phyloP scores from a whole-genome alignment of 768 basidiomycete species.

The Tulasnella sp. region DNA sequence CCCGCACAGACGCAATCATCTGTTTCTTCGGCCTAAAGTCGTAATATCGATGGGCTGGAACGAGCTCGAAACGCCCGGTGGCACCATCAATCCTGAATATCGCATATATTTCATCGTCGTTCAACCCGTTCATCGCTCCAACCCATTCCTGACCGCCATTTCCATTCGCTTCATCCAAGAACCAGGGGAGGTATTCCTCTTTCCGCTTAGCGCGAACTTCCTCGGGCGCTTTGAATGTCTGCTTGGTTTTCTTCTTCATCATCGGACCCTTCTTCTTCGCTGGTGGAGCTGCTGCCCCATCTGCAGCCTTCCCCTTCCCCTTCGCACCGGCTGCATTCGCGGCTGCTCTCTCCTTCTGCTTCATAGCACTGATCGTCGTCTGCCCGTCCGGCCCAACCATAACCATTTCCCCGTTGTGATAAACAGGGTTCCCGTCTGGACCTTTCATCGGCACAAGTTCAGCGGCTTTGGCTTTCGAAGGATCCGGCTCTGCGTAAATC shows the following conservation, averaged over 20 bases:
- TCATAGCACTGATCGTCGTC: constrained; percentile 30
- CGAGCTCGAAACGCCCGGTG: constrained; percentile 75
- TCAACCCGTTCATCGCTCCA: constrained; percentile 64
- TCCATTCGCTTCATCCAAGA: constrained; percentile 69
- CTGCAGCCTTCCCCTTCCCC: constrained; percentile 15
- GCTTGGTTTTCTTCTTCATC: constrained; percentile 73
- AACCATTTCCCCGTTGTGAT: constrained; percentile 70
- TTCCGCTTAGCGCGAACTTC: constrained; percentile 63
- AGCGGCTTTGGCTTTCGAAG: constrained; percentile 16
- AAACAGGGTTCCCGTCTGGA: constrained; percentile 72
- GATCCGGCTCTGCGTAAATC: neutral
- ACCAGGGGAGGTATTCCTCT: constrained; percentile 88
- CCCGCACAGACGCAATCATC: constrained; percentile 51
- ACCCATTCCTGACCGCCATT: constrained; percentile 55
- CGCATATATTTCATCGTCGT: constrained; percentile 53
- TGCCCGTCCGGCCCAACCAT: constrained; percentile 59
- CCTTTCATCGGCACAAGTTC: constrained; percentile 32
- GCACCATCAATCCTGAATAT: constrained; percentile 66
- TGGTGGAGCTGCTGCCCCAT: constrained; percentile 9
- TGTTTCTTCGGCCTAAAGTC: constrained; percentile 82
- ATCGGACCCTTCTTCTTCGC: constrained; percentile 48
- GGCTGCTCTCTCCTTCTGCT: constrained; percentile 31
- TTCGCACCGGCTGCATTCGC: constrained; percentile 2
- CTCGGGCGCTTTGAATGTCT: constrained; percentile 73
- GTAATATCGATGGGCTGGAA: constrained; percentile 83